These are phyloP conservation scores for Cardiospermum halicacabum DNA, from an alignment of 345 rosid genomes.

Conservation along the genomic window DNA sequence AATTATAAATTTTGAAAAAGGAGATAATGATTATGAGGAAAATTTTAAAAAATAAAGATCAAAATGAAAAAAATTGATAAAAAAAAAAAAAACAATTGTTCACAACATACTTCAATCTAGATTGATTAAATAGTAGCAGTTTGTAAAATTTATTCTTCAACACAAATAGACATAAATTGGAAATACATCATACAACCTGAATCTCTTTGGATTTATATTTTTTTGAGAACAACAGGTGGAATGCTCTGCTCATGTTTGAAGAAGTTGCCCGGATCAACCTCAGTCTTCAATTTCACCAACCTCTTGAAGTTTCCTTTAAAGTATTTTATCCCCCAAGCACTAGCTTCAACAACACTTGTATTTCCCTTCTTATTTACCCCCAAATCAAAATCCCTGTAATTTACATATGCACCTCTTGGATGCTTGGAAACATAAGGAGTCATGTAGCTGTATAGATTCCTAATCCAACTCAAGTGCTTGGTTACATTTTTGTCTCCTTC, in stretches of 20 bases:
- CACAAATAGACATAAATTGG: background rate
- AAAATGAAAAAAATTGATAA: no score
- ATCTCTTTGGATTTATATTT: background rate
- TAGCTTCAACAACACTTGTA: slow-evolving; percentile 30
- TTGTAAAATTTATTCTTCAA: no score
- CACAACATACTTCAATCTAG: no score
- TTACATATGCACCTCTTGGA: slow-evolving; percentile 54
- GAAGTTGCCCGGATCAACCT: slow-evolving; percentile 47
- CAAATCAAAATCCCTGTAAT: slow-evolving; percentile 63
- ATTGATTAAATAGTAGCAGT: no score
- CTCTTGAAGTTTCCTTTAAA: slow-evolving; percentile 44
- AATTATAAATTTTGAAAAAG: no score
- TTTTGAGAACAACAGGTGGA: slow-evolving; percentile 25
- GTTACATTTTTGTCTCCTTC: slow-evolving; percentile 15
- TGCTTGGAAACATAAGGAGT: slow-evolving; percentile 47
- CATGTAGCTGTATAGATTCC: slow-evolving; percentile 40
- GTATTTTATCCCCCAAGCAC: slow-evolving; percentile 45
- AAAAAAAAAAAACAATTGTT: no score
- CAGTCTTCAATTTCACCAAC: slow-evolving; percentile 42
- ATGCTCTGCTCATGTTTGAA: slow-evolving; percentile 63
- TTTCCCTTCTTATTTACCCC: slow-evolving; percentile 33
- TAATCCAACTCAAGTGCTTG: slow-evolving; percentile 29
- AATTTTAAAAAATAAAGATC: no score
- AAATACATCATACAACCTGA: background rate
- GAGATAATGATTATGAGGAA: no score